Base-by-base conservation (phyloP, 345 rosid species). In the Citrus trifoliata region DNA sequence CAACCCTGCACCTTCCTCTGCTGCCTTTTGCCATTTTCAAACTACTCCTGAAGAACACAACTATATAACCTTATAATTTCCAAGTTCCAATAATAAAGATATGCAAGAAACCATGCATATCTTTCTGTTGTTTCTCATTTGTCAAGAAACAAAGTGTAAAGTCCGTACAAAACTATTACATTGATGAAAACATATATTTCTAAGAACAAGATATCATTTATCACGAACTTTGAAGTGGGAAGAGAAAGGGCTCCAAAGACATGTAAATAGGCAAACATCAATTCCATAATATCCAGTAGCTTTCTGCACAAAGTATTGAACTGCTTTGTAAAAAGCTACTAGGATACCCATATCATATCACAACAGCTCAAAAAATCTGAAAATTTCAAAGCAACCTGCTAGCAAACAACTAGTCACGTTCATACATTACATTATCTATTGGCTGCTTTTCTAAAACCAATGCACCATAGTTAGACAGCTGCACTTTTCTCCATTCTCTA, bases 21-120 rank as follows among this genome's bases (percentile, higher is more conserved):
- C 87, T 81, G 83, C 86, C 92, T 83, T 91, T 93, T 12, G 91
- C 94, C 98, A 92, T 94, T 35, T 70, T 74, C 59, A 77, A 75
- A 24, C 60, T 73, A 65, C 61, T 65, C 65, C 80, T 72, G 46
- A 40, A 53, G 67, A 77, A 59, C 25, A 71, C 51, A 25, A 71
- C 53, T n/a, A 51, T n/a, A 27, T 24, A 66, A 59, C 6, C 61
- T 68, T 70, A 56, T 8, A 3, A 73, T 24, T 33, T 42, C 46
- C 4, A 53, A 64, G 40, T 32, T 76, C 32, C 33, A 73, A 53
- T 38, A 55, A 76, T 40, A 51, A 25, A 37, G 37, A 38, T 30
- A 55, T 56, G 30, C 27, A 61, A 21, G 22, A 80, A 27, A 42
- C 30, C 53, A 53, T 18, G 19, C 58, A 53, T 53, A 53, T 16